A percentile compares a stretch with the other conserved stretches of the same genome.
phyloP scores from a whole-genome alignment of 176 grass and related monocot genomes.

The Raddia guianensis region DNA sequence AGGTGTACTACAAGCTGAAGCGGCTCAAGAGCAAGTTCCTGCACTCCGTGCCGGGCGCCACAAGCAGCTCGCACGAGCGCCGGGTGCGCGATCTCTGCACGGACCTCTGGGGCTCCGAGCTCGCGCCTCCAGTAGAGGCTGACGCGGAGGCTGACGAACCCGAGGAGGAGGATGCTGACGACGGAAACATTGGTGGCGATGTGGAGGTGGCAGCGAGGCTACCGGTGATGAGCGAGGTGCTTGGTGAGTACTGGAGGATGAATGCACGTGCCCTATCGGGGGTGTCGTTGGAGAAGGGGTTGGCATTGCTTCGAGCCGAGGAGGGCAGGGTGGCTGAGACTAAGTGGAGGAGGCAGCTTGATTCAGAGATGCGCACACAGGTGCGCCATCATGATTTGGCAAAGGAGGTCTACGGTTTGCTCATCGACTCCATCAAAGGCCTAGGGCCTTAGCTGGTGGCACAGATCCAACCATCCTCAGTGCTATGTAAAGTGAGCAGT shows the following conservation, averaged over 20 bases:
- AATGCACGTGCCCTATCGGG: conserved; percentile 51
- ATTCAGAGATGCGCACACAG: conserved; percentile 59
- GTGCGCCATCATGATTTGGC: conserved; percentile 58
- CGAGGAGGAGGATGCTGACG: conserved; percentile 23
- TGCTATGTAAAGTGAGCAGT: conserved; percentile 14
- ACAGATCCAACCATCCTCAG: conserved; percentile 25
- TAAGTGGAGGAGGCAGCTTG: conserved; percentile 70
- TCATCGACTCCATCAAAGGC: conserved; percentile 71
- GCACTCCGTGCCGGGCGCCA: conserved; percentile 1
- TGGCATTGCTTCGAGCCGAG: conserved; percentile 30
- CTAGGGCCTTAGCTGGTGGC: conserved; percentile 53
- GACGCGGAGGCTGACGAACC: conserved; percentile 30
- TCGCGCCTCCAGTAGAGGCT: conserved; percentile 2
- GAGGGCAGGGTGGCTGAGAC: conserved; percentile 43
- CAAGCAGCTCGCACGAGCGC: conserved; percentile 53
- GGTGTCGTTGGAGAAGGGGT: conserved; percentile 60
- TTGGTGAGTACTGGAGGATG: conserved; percentile 65
- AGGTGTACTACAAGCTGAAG: conserved; percentile 89
- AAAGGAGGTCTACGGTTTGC: conserved; percentile 74
- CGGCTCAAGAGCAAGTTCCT: conserved; percentile 86
- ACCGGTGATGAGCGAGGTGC: conserved; percentile 57
- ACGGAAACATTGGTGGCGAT: neutral
- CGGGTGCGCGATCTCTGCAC: conserved; percentile 56
- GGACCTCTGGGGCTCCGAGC: conserved; percentile 55
- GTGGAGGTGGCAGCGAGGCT: conserved; percentile 5